Evolutionary conservation across 2,329 filamentous ascomycete genomes (phyloP).

Genomic region (Cordyceps militaris): DNA sequence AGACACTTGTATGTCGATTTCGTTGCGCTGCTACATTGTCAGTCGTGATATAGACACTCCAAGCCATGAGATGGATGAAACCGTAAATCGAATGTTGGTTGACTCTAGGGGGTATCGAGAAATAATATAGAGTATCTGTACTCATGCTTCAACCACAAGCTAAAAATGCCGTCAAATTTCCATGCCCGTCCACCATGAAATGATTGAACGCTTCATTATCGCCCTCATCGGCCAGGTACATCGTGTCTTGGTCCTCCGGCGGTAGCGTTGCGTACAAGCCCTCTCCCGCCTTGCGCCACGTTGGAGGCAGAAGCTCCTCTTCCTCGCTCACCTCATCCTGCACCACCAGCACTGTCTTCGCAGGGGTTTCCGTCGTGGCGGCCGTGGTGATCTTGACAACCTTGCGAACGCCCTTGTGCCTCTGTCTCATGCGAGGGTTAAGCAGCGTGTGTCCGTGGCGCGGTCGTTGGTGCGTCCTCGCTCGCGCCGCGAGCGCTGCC

Average conservation of each 20-base stretch:
- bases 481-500: not conserved
- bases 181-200: conserved; percentile 32
- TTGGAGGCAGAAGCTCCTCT: conserved; percentile 29
- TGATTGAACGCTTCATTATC: conserved; percentile 39
- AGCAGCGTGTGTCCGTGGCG: conserved; percentile 25
- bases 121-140: not conserved
- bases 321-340: conserved; percentile 24
- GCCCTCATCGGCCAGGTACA: conserved; percentile 31
- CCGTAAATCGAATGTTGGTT: not conserved
- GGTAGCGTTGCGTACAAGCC: conserved; percentile 33
- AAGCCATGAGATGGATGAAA: not conserved
- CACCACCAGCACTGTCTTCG: conserved; percentile 18
- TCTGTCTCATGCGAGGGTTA: conserved; percentile 23
- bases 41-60: not conserved
- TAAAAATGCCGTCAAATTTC: conserved; percentile 29
- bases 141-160: conserved; percentile 18
- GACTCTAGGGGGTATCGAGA: conserved; percentile 1
- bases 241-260: conserved; percentile 31
- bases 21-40: not conserved
- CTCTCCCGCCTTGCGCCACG: conserved; percentile 33
- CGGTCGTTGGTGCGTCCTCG: conserved; percentile 18
- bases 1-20: not conserved
- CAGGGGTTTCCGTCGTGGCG: conserved; percentile 10
- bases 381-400: conserved; percentile 24
- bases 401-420: conserved; percentile 27